Evolutionary conservation across 2,329 filamentous ascomycete genomes (phyloP).

Genomic region (Aphanoascus verrucosus): DNA sequence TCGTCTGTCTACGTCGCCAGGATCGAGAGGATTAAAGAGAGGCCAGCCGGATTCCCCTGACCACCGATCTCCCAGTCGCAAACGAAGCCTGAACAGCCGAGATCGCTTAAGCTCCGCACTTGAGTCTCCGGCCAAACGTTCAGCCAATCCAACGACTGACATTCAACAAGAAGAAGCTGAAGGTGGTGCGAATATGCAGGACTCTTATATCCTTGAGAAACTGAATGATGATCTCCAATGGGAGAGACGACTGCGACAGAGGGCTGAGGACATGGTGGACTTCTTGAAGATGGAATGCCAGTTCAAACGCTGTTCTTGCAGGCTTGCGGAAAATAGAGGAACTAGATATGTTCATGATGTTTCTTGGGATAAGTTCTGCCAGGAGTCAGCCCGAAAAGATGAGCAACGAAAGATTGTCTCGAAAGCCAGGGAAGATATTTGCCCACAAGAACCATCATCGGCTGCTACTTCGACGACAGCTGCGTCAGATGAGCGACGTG

Average conservation of each 20-base stretch:
- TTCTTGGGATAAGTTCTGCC: slow-evolving; percentile 21
- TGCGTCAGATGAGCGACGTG: neutral
- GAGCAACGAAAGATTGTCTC: neutral
- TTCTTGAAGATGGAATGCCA: slow-evolving; percentile 42
- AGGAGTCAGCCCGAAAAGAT: slow-evolving; percentile 8
- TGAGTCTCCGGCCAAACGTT: slow-evolving; percentile 12
- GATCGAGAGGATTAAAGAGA: slow-evolving; percentile 26
- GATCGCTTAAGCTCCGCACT: slow-evolving; percentile 15
- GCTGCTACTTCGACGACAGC: neutral
- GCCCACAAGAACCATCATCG: neutral
- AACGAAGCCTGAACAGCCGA: slow-evolving; percentile 8
- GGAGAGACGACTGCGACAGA: slow-evolving; percentile 41
- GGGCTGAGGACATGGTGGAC: slow-evolving; percentile 47
- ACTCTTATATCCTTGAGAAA: slow-evolving; percentile 30
- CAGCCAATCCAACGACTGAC: slow-evolving; percentile 23
- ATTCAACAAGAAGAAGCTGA: slow-evolving; percentile 28
- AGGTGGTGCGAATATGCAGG: neutral
- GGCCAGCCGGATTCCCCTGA: slow-evolving; percentile 12
- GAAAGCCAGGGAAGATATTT: neutral
- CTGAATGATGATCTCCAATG: slow-evolving; percentile 41
- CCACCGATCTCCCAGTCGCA: slow-evolving; percentile 11
- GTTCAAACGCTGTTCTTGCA: slow-evolving; percentile 39
- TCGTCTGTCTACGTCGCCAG: slow-evolving; percentile 27
- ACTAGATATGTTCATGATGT: slow-evolving; percentile 32
- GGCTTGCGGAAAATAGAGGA: slow-evolving; percentile 35